These are phyloP conservation scores for Ceratonia siliqua DNA, from an alignment of 306 rosid species.

Conservation along the genomic window DNA sequence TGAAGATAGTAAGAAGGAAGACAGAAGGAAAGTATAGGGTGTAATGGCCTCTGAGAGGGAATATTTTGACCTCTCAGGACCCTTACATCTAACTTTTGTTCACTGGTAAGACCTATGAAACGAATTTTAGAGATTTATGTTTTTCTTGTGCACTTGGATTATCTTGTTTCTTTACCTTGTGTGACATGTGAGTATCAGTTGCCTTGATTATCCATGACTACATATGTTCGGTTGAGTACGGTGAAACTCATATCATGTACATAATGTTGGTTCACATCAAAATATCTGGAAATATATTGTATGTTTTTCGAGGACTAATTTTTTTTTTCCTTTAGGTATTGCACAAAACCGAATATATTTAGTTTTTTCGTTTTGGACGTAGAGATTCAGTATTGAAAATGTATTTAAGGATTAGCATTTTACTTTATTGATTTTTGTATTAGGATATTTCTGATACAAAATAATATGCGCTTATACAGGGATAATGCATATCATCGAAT, in stretches of 20 bases:
- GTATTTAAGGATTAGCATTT: background rate
- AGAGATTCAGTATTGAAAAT: constrained; percentile 12
- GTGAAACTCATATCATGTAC: background rate
- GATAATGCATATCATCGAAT: constrained; percentile 61
- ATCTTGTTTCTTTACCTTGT: constrained; percentile 7
- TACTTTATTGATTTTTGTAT: background rate
- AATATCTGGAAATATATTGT: background rate
- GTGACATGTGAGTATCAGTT: background rate
- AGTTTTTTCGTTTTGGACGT: background rate
- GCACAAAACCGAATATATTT: background rate
- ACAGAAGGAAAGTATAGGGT: background rate
- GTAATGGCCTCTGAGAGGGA: constrained; percentile 79
- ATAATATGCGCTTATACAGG: constrained; percentile 47
- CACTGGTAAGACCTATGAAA: constrained; percentile 62
- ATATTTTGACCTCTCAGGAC: constrained; percentile 71
- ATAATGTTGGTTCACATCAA: constrained; percentile 7
- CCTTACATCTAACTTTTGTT: constrained; percentile 67
- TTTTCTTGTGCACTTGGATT: background rate
- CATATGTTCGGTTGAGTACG: background rate
- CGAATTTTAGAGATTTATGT: background rate
- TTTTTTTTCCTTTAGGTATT: background rate
- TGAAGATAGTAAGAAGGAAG: constrained; percentile 38
- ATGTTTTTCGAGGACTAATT: background rate
- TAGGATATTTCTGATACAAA: constrained; percentile 12
- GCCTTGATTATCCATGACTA: background rate